Conservation (phyloP, 441 rosid genomes). For the Isatis lusitanica region DNA sequence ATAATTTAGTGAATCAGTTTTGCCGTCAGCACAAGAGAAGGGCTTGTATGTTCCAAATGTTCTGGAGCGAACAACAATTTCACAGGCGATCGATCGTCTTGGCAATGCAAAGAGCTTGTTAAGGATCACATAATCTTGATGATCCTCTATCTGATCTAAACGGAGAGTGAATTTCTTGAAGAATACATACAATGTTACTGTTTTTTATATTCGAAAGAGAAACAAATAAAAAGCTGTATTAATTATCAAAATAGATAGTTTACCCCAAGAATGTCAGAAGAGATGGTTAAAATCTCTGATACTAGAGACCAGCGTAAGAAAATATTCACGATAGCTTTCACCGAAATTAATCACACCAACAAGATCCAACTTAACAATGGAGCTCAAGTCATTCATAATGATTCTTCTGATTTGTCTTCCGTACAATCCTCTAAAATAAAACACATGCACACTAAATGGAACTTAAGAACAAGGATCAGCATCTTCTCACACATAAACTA, state of each 20-base stretch:
- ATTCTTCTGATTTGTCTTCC: neutral
- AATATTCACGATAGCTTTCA: neutral
- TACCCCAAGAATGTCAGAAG: slow-evolving; percentile 5
- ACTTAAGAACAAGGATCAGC: neutral
- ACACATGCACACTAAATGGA: too few relatives aligned
- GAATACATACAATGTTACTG: too few relatives aligned
- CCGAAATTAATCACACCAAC: neutral
- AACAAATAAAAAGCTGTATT: too few relatives aligned
- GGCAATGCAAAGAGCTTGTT: neutral
- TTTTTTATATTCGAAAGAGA: too few relatives aligned
- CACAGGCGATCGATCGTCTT: slow-evolving; percentile 11
- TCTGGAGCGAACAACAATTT: slow-evolving; percentile 2
- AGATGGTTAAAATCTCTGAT: slow-evolving; percentile 4
- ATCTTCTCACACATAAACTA: slow-evolving; percentile 16
- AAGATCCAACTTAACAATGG: slow-evolving; percentile 18
- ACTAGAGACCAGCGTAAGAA: neutral
- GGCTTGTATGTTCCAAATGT: neutral
- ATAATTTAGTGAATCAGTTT: too few relatives aligned
- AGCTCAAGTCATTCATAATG: slow-evolving; percentile 2
- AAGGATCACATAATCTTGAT: neutral
- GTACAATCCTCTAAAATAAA: neutral
- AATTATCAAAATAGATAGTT: neutral
- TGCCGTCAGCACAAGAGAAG: neutral
- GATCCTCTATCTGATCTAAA: neutral
- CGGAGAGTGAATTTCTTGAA: slow-evolving; percentile 16